phyloP scores from a whole-genome alignment of 2,329 filamentous ascomycete species.

The Sordariomycetes sp. region DNA sequence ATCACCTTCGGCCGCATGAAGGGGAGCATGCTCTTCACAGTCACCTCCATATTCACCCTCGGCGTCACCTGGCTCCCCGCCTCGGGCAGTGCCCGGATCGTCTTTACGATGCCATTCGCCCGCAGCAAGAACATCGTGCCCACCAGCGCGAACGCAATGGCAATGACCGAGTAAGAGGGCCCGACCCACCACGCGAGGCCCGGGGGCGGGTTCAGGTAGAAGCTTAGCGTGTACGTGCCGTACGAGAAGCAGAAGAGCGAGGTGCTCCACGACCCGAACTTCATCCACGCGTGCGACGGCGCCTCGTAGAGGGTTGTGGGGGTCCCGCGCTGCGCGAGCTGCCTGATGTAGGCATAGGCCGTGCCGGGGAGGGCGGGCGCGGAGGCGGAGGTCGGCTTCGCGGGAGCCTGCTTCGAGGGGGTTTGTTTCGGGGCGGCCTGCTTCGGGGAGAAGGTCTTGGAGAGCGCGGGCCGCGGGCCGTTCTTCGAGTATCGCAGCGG shows the following conservation, averaged over 20 bases:
- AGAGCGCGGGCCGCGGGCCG: not conserved
- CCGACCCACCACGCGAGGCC: constrained; percentile 46
- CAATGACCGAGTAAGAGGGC: constrained; percentile 44
- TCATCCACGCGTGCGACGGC: constrained; percentile 52
- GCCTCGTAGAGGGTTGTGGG: constrained; percentile 54
- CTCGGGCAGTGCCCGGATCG: constrained; percentile 42
- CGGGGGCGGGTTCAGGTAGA: constrained; percentile 36
- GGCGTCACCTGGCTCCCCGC: constrained; percentile 9
- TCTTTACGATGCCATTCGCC: constrained; percentile 45
- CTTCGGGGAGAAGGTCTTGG: not conserved
- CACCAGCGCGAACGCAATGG: constrained; percentile 47
- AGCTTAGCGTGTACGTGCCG: constrained; percentile 36
- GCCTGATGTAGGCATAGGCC: constrained; percentile 37
- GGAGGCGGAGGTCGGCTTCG: constrained; percentile 3
- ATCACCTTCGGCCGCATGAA: constrained; percentile 32
- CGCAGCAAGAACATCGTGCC: constrained; percentile 50
- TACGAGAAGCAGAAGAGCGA: constrained; percentile 42
- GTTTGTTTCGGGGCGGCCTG: not conserved
- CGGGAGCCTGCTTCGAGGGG: not conserved
- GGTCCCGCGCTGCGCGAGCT: constrained; percentile 42
- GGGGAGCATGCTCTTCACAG: constrained; percentile 37
- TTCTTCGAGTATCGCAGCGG: not conserved
- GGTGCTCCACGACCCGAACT: constrained; percentile 47
- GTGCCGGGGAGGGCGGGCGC: constrained; percentile 5
- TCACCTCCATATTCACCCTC: constrained; percentile 39